phyloP scores from a whole-genome alignment of 2,329 filamentous ascomycete genomes.

The Colletotrichum plurivorum region DNA sequence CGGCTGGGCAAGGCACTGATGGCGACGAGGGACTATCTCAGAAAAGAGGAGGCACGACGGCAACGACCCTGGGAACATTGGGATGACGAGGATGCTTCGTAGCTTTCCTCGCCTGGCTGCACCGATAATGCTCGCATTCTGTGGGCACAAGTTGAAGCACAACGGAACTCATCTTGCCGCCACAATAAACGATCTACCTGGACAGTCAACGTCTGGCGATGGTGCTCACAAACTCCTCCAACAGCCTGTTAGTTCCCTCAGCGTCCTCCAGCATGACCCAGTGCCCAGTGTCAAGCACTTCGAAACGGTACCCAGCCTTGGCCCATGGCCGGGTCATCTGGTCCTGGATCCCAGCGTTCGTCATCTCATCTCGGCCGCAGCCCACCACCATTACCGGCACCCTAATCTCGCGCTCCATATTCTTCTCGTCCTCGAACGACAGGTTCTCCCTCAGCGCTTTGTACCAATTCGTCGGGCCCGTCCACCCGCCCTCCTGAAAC shows the following conservation, averaged over 20 bases:
- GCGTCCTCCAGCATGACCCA: conserved; percentile 34
- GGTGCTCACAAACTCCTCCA: conserved; percentile 15
- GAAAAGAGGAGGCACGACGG: too few species aligned
- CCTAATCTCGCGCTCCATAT: conserved; percentile 13
- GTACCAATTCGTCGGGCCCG: conserved; percentile 34
- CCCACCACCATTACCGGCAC: conserved; percentile 25
- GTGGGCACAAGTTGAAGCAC: too few species aligned
- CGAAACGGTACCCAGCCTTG: conserved; percentile 19
- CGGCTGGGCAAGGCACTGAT: conserved; percentile 16
- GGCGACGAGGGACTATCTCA: conserved; percentile 1
- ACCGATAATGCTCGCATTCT: too few species aligned
- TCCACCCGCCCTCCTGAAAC: conserved; percentile 24
- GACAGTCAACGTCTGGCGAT: too few species aligned
- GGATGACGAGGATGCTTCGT: too few species aligned
- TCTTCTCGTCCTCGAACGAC: conserved; percentile 22
- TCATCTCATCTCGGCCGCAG: conserved; percentile 33
- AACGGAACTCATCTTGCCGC: too few species aligned
- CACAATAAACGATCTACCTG: too few species aligned
- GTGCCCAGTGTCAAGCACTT: conserved; percentile 33
- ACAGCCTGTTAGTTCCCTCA: background rate
- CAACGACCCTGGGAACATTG: background rate
- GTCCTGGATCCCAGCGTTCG: conserved; percentile 16
- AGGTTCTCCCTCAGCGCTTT: conserved; percentile 21
- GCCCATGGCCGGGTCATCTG: conserved; percentile 35
- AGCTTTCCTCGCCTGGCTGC: too few species aligned